Conservation (phyloP, 495 filamentous ascomycete species). For the Tuber indicum region DNA sequence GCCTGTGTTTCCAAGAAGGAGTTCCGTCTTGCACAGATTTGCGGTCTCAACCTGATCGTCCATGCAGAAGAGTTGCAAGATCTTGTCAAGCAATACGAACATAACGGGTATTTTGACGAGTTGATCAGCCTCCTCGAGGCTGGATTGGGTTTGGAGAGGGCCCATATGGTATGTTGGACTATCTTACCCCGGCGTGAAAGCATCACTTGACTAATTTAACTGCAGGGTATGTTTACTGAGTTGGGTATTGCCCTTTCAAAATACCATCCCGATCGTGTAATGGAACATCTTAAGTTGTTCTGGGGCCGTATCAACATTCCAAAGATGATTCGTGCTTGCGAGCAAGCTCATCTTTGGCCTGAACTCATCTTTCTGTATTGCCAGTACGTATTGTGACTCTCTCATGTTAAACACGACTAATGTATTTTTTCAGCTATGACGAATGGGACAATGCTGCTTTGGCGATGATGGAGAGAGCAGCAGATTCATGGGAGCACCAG, state of each 20-base stretch:
- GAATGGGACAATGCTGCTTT: slow-evolving; percentile 98
- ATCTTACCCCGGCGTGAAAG: background rate
- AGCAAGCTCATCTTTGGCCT: slow-evolving; percentile 94
- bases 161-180: slow-evolving; percentile 53
- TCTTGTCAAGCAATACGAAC: slow-evolving; percentile 93
- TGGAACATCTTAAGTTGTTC: slow-evolving; percentile 99
- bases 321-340: slow-evolving; percentile 91
- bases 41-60: slow-evolving; percentile 96
- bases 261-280: slow-evolving; percentile 90
- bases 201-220: slow-evolving; percentile 6
- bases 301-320: slow-evolving; percentile 98
- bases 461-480: slow-evolving; percentile 97
- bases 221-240: slow-evolving; percentile 87
- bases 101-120: slow-evolving; percentile 96
- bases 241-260: slow-evolving; percentile 91
- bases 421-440: slow-evolving; percentile 55
- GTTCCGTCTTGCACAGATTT: slow-evolving; percentile 98
- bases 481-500: slow-evolving; percentile 99
- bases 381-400: slow-evolving; percentile 49
- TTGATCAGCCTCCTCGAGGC: slow-evolving; percentile 91
- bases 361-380: slow-evolving; percentile 98
- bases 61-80: slow-evolving; percentile 94
- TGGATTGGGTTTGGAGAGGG: slow-evolving; percentile 87
- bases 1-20: slow-evolving; percentile 98
- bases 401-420: background rate